Evolutionary conservation across 805 yeast species (phyloP).

Genomic region (Metschnikowia orientalis): DNA sequence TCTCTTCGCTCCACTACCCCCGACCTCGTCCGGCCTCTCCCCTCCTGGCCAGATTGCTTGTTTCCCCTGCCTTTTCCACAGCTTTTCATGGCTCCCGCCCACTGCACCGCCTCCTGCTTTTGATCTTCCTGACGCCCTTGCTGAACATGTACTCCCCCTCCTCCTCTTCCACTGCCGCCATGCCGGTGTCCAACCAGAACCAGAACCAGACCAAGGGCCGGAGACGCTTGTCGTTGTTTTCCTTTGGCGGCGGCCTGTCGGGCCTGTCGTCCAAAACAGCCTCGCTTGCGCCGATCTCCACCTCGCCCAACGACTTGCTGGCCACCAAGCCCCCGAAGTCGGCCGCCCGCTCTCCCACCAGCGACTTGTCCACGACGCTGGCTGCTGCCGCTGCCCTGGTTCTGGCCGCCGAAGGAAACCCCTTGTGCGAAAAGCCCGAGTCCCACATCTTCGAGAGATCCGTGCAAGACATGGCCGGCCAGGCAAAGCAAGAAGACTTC

Average conservation of each 20-base stretch:
- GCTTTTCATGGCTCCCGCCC: slow-evolving; percentile 1
- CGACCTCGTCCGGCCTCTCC: too few relatives aligned
- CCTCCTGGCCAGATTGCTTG: too few relatives aligned
- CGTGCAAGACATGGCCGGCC: slow-evolving; percentile 33
- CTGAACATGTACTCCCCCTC: slow-evolving; percentile 4
- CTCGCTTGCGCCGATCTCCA: slow-evolving; percentile 13
- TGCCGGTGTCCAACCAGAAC: slow-evolving; percentile 2
- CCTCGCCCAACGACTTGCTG: slow-evolving; percentile 10
- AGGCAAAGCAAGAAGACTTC: slow-evolving; percentile 51
- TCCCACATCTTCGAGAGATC: slow-evolving; percentile 39
- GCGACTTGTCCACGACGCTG: not conserved
- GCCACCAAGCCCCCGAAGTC: slow-evolving; percentile 1
- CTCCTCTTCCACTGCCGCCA: not conserved
- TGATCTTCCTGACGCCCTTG: slow-evolving; percentile 7
- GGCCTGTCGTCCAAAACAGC: slow-evolving; percentile 9
- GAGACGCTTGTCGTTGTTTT: slow-evolving; percentile 24
- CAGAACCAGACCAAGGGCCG: slow-evolving; percentile 13
- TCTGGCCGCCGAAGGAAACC: slow-evolving; percentile 13
- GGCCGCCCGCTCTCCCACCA: slow-evolving; percentile 4
- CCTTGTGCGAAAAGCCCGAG: slow-evolving; percentile 19
- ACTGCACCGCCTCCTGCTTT: too few relatives aligned
- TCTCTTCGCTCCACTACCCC: too few relatives aligned
- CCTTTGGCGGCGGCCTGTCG: slow-evolving; percentile 17
- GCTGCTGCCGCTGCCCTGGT: slow-evolving; percentile 6
- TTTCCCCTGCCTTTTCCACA: not conserved